Evolutionary conservation across 2,329 filamentous ascomycete genomes (phyloP).

Genomic region (Cryphonectria carpinicola): DNA sequence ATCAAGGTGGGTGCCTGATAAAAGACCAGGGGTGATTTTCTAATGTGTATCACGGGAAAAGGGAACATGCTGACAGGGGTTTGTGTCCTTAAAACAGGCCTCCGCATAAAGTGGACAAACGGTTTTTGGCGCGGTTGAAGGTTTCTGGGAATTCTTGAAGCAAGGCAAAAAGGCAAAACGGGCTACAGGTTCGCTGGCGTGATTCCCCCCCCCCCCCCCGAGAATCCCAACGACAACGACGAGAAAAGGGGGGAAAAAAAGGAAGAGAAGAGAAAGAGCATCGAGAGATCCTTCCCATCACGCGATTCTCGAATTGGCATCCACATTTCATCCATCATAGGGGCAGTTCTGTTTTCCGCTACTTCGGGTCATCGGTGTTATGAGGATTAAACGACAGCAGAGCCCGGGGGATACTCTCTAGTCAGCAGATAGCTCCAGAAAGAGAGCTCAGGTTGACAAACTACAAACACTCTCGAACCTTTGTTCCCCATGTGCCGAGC

Average conservation of each 20-base stretch:
- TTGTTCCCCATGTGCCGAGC: conserved; percentile 1
- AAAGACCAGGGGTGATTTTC: neutral
- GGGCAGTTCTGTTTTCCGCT: conserved; percentile 30
- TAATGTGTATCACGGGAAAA: neutral
- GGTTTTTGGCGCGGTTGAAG: conserved; percentile 26
- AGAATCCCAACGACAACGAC: neutral
- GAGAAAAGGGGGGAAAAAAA: neutral
- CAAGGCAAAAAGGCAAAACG: conserved; percentile 28
- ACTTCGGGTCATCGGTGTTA: conserved; percentile 30
- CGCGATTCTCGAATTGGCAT: conserved; percentile 28
- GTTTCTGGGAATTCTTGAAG: conserved; percentile 30
- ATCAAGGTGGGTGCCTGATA: conserved; percentile 77
- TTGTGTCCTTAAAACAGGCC: conserved; percentile 12
- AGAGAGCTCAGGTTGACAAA: conserved; percentile 31
- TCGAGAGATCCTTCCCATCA: conserved; percentile 12
- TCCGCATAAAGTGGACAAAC: conserved; percentile 29
- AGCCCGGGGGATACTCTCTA: conserved; percentile 25
- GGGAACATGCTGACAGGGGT: conserved; percentile 7
- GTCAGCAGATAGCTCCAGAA: conserved; percentile 31
- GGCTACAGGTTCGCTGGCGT: conserved; percentile 30
- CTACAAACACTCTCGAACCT: conserved; percentile 14
- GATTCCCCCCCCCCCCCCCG: conserved; percentile 16
- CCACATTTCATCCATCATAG: conserved; percentile 24
- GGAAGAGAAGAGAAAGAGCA: conserved; percentile 11
- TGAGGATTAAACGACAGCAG: conserved; percentile 30